A percentile compares a stretch with the other conserved stretches of the same genome.
phyloP scores from a whole-genome alignment of 371 early-diverging fungal species.

The Gilbertella persicaria region DNA sequence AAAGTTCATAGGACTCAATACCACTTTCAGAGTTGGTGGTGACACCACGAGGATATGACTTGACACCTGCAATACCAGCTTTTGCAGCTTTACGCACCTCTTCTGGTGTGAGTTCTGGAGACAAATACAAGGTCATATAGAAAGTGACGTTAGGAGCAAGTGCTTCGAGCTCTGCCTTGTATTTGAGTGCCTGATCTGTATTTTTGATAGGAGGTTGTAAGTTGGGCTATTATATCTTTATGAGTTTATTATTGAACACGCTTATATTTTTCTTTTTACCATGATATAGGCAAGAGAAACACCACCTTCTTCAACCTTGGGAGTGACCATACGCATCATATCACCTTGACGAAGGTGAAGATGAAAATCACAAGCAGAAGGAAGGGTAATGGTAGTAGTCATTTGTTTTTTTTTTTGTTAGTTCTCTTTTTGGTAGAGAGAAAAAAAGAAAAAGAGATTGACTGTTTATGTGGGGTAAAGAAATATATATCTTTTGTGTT shows the following conservation, averaged over 20 bases:
- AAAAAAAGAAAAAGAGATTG: conserved; percentile 3
- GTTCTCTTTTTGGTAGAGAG: not conserved
- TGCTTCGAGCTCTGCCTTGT: conserved; percentile 78
- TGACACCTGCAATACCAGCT: conserved; percentile 92
- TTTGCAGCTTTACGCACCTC: conserved; percentile 87
- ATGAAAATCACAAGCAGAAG: conserved; percentile 90
- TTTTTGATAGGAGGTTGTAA: conserved; percentile 88
- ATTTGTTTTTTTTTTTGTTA: conserved; percentile 2
- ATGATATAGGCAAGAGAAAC: conserved; percentile 91
- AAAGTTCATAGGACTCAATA: conserved; percentile 86
- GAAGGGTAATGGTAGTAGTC: conserved; percentile 52
- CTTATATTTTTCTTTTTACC: conserved; percentile 53
- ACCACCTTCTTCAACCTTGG: conserved; percentile 80
- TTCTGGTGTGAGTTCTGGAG: conserved; percentile 85
- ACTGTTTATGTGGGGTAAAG: too few species aligned
- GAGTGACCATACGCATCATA: conserved; percentile 90
- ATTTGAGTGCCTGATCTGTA: conserved; percentile 84
- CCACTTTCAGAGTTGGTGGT: conserved; percentile 97
- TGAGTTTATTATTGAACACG: not conserved
- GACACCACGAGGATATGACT: conserved; percentile 96
- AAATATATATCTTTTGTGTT: too few species aligned
- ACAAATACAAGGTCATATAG: conserved; percentile 93
- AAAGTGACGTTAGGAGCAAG: conserved; percentile 86
- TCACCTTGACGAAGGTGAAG: conserved; percentile 92
- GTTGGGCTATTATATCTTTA: conserved; percentile 75